Base-by-base conservation (phyloP, 441 rosid genomes). In the Codiaeum variegatum region DNA sequence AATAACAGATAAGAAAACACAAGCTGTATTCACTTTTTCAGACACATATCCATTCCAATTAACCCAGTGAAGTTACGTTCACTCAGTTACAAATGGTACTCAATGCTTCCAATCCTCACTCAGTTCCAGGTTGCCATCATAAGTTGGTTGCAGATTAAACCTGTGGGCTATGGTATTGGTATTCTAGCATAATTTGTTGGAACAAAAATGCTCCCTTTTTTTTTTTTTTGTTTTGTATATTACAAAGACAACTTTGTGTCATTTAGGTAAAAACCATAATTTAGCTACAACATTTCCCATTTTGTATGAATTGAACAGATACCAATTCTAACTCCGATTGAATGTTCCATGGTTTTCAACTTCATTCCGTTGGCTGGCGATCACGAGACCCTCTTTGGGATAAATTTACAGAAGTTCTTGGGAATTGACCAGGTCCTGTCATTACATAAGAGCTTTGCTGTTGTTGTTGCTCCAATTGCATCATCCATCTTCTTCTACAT, bases 401-500 rank as follows among this genome's bases (percentile, higher is more conserved):
- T 19, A 83, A 64, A 82, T 76, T 73, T 70, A 60, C 78, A 62
- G n/a, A n/a, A n/a, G 88, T 71, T 67, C 76, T 71, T 36, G 90
- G 86, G 74, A 80, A 78, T 63, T 73, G 84, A 55, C 84, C 73
- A 12, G 86, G 85, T 67, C 77, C 85, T 6, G 68, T 62, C 77
- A 76, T 69, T 2, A 65, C 55, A 69, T 78, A 66, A 74, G 82
- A 28, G 72, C 75, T 72, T 49, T 58, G 83, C 59, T 82, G 79
- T 49, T 58, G 83, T 55, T 82, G 79, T 78, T 81, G 92, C 58
- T 69, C 54, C 6, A 74, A 72, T 58, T 75, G 76, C 16, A 84
- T 81, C 46, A 28, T 64, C 90, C 84, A 71, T 70, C 91, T 80
- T 75, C 88, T 82, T 76, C 76, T 85, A 93, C 91, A 94, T 77